These are phyloP conservation scores for Flaveria floridana DNA, from an alignment of 140 eudicot species.

Conservation along the genomic window DNA sequence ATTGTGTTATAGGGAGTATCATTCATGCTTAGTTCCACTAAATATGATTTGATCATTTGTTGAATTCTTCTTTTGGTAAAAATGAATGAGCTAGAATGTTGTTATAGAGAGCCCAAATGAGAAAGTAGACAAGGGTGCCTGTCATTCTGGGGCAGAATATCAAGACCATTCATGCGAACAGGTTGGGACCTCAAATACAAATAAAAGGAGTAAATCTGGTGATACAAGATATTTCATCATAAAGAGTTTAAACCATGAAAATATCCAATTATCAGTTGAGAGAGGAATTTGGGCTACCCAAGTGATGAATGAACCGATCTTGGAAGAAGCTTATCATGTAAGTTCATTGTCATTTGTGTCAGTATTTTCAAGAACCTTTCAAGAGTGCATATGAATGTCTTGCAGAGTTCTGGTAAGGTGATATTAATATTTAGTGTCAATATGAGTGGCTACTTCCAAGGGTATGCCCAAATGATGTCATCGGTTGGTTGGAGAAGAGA, in stretches of 20 bases:
- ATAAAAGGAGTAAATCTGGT: slow-evolving; percentile 41
- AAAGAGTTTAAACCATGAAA: slow-evolving; percentile 83
- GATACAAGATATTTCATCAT: slow-evolving; percentile 79
- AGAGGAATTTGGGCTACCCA: slow-evolving; percentile 98
- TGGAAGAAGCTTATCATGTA: slow-evolving; percentile 92
- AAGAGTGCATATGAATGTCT: slow-evolving; percentile 26
- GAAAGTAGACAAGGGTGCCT: slow-evolving; percentile 51
- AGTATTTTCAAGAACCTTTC: slow-evolving; percentile 19
- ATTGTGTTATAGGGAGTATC: background rate
- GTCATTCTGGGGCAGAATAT: slow-evolving; percentile 50
- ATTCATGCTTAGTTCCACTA: background rate
- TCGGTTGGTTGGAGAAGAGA: slow-evolving; percentile 93
- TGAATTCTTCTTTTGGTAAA: slow-evolving; percentile 31
- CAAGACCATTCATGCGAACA: slow-evolving; percentile 45
- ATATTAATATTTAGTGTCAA: slow-evolving; percentile 88
- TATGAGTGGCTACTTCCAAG: slow-evolving; percentile 96
- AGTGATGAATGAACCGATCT: slow-evolving; percentile 89
- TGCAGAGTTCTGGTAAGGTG: slow-evolving; percentile 89
- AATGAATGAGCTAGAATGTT: slow-evolving; percentile 35
- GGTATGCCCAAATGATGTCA: slow-evolving; percentile 95
- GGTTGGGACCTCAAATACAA: slow-evolving; percentile 50
- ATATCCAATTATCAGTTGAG: slow-evolving; percentile 65
- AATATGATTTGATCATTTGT: slow-evolving; percentile 31
- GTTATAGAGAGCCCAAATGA: slow-evolving; percentile 54
- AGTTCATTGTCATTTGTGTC: slow-evolving; percentile 29